These are phyloP conservation scores for Melanopsichium pennsylvanicum DNA, from an alignment of 1,284 basidiomycete genomes.

Conservation along the genomic window DNA sequence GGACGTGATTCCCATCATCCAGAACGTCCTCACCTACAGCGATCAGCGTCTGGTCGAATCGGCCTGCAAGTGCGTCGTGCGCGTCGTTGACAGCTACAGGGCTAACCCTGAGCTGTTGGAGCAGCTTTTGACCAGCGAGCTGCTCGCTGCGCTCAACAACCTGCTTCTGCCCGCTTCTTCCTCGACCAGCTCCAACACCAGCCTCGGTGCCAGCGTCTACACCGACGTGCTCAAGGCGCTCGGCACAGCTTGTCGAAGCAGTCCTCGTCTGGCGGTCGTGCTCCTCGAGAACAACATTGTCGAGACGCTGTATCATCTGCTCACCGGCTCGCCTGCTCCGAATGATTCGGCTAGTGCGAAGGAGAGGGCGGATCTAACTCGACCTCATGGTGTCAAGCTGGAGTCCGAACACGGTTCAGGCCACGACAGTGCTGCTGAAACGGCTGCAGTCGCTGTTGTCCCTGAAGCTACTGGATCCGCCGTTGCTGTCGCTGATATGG, in stretches of 20 bases:
- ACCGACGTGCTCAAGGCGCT: slow-evolving; percentile 61
- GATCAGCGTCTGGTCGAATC: slow-evolving; percentile 63
- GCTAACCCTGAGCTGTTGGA: slow-evolving; percentile 55
- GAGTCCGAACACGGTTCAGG: slow-evolving; percentile 35
- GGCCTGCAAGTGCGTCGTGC: slow-evolving; percentile 62
- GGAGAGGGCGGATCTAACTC: slow-evolving; percentile 13
- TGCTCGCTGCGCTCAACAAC: slow-evolving; percentile 54
- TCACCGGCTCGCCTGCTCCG: slow-evolving; percentile 61
- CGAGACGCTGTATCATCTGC: slow-evolving; percentile 60
- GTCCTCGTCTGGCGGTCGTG: slow-evolving; percentile 51
- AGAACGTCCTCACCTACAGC: slow-evolving; percentile 58
- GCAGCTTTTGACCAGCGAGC: slow-evolving; percentile 45
- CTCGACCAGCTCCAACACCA: slow-evolving; percentile 41
- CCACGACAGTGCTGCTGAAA: slow-evolving; percentile 30
- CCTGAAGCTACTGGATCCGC: slow-evolving; percentile 22
- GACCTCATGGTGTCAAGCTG: slow-evolving; percentile 29
- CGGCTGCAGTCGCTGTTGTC: slow-evolving; percentile 40
- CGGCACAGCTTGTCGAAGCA: slow-evolving; percentile 52
- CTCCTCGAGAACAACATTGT: slow-evolving; percentile 61
- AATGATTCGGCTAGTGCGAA: slow-evolving; percentile 10
- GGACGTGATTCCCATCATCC: slow-evolving; percentile 61
- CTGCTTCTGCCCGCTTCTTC: slow-evolving; percentile 51
- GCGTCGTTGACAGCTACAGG: slow-evolving; percentile 55
- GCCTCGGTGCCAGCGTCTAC: slow-evolving; percentile 48
- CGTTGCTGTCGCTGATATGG: slow-evolving; percentile 75